Percentiles rank a stretch among this genome's conserved stretches.
Evolutionary conservation across 805 yeast genomes (phyloP).

Genomic region (Metschnikowia colocasiae): DNA sequence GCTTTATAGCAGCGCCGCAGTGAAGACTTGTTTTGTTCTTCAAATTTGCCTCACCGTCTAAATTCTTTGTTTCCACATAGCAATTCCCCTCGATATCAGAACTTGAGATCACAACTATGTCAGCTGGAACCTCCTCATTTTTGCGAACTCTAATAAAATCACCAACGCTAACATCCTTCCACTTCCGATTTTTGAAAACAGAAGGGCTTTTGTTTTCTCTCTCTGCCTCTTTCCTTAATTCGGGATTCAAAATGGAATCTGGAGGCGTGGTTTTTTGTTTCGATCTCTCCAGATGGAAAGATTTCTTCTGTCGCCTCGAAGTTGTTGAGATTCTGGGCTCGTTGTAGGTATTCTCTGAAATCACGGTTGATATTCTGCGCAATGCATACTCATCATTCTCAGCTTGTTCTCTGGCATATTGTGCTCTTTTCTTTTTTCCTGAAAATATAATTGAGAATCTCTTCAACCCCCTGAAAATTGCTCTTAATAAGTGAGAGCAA

Average conservation of each 20-base stretch:
- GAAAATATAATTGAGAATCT: conserved; percentile 26
- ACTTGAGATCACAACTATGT: conserved; percentile 54
- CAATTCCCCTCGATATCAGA: conserved; percentile 69
- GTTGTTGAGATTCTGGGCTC: conserved; percentile 10
- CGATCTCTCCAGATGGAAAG: conserved; percentile 15
- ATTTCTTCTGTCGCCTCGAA: conserved; percentile 12
- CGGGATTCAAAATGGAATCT: conserved; percentile 23
- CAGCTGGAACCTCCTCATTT: conserved; percentile 79
- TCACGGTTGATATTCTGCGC: conserved; percentile 35
- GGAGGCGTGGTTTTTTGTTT: conserved; percentile 14
- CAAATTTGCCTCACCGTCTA: conserved; percentile 33
- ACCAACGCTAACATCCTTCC: conserved; percentile 40
- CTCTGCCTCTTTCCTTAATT: conserved; percentile 9
- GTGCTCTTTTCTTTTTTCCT: conserved; percentile 23
- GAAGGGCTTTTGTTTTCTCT: conserved; percentile 4
- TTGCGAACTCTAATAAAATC: conserved; percentile 64
- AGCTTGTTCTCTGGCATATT: conserved; percentile 24
- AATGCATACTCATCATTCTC: conserved; percentile 27
- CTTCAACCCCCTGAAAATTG: conserved; percentile 19
- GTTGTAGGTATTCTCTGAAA: conserved; percentile 28
- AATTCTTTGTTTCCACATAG: conserved; percentile 44
- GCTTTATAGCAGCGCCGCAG: conserved; percentile 51
- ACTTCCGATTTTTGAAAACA: conserved; percentile 20
- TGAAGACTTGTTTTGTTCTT: conserved; percentile 54
- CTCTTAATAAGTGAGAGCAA: conserved; percentile 33